Percentiles rank a stretch among this genome's conserved stretches.
Evolutionary conservation across 2,329 filamentous ascomycete genomes (phyloP).

Genomic region (Penicillium freii): DNA sequence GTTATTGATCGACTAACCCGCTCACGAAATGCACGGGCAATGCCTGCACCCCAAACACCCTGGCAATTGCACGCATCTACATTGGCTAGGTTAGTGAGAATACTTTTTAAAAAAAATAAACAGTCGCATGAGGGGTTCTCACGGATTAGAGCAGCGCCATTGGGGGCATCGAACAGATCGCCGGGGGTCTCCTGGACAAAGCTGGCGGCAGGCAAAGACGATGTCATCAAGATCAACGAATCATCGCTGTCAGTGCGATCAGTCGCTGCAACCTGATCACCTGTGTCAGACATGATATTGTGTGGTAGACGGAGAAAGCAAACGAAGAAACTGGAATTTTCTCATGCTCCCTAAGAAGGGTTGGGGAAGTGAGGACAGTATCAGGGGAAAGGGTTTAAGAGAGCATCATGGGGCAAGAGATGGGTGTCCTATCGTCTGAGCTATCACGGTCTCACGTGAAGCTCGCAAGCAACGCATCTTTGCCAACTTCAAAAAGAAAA

Average conservation of each 20-base stretch:
- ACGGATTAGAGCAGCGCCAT: slow-evolving; percentile 53
- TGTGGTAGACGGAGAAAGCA: neutral
- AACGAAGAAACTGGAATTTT: neutral
- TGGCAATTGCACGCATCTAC: slow-evolving; percentile 59
- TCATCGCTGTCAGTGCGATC: neutral
- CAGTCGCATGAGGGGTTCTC: slow-evolving; percentile 15
- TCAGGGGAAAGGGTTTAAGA: neutral
- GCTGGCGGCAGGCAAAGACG: neutral
- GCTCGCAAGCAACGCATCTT: neutral
- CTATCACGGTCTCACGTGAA: neutral
- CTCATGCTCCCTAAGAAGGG: neutral
- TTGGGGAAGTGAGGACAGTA: neutral
- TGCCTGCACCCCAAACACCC: slow-evolving; percentile 59
- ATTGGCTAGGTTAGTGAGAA: neutral
- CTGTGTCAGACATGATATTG: neutral
- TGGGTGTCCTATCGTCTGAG: neutral
- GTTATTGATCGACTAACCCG: slow-evolving; percentile 21
- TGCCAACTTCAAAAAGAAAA: neutral
- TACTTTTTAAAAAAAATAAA: neutral
- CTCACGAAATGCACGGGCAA: slow-evolving; percentile 52
- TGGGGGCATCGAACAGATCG: slow-evolving; percentile 55
- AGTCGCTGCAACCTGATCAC: neutral
- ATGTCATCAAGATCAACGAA: neutral
- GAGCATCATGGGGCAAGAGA: no score
- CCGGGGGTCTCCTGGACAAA: slow-evolving; percentile 39